These are phyloP conservation scores for Lathyrus tuberosus DNA, from an alignment of 306 rosid genomes.

Conservation along the genomic window DNA sequence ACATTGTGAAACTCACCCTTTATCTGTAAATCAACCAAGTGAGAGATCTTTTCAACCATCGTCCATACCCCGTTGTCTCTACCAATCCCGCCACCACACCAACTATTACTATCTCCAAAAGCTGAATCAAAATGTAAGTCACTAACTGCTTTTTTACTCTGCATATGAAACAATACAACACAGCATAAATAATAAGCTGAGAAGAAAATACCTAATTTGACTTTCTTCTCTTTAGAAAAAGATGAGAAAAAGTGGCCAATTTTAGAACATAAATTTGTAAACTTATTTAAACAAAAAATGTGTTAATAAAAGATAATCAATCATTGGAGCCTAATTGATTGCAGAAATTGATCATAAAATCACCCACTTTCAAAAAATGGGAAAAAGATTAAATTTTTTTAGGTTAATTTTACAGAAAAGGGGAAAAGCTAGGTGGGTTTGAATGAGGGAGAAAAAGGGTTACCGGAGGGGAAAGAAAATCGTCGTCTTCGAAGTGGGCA, in stretches of 20 bases:
- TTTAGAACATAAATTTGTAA: slow-evolving; percentile 2
- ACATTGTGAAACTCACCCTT: no score
- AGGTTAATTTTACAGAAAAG: not conserved
- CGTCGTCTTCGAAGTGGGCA: slow-evolving; percentile 57
- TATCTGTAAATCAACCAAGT: no score
- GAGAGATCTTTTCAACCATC: slow-evolving; percentile 52
- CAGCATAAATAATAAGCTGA: slow-evolving; percentile 10
- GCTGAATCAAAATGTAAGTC: slow-evolving; percentile 39
- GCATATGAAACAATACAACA: slow-evolving; percentile 30
- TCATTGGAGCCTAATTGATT: not conserved
- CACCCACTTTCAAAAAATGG: not conserved
- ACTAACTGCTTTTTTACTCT: slow-evolving; percentile 43
- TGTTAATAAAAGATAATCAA: slow-evolving; percentile 8
- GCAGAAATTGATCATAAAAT: slow-evolving; percentile 26
- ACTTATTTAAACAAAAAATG: slow-evolving; percentile 20
- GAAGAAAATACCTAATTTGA: not conserved
- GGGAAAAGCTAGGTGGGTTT: not conserved
- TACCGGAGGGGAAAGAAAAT: slow-evolving; percentile 34
- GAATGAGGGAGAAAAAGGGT: slow-evolving; percentile 7
- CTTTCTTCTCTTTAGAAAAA: no score
- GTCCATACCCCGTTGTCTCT: slow-evolving; percentile 38
- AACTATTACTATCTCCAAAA: slow-evolving; percentile 34
- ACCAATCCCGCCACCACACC: slow-evolving; percentile 33
- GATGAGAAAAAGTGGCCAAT: not conserved
- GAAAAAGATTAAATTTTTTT: no score